Conservation (phyloP, 306 rosid species). For the Oemleria cerasiformis region DNA sequence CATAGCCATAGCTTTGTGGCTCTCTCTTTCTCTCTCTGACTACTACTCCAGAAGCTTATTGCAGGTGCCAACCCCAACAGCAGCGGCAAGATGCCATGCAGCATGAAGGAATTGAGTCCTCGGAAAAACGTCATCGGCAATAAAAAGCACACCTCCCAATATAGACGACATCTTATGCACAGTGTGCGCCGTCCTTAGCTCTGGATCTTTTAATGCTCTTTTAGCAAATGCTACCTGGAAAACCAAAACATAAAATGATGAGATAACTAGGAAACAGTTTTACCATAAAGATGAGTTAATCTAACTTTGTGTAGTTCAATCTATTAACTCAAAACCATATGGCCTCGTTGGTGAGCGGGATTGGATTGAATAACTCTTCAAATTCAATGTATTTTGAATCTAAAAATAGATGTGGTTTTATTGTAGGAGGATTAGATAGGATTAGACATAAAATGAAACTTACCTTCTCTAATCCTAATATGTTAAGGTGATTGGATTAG, state of each 20-base stretch:
- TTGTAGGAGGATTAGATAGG: no score
- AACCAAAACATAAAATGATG: not conserved
- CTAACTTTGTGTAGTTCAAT: no score
- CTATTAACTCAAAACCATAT: no score
- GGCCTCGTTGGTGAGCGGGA: no score
- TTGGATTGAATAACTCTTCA: no score
- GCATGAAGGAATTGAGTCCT: constrained; percentile 87
- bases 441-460: no score
- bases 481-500: no score
- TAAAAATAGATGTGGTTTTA: no score
- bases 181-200: constrained; percentile 66
- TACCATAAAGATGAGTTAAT: not conserved
- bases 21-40: no score
- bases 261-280: not conserved
- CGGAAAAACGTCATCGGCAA: constrained; percentile 83
- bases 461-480: no score
- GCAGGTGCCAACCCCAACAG: constrained; percentile 87
- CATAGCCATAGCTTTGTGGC: not conserved
- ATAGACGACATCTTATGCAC: constrained; percentile 86
- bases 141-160: constrained; percentile 68
- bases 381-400: no score
- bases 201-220: constrained; percentile 87
- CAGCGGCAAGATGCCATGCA: constrained; percentile 99
- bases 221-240: constrained; percentile 82
- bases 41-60: constrained; percentile 86